Evolutionary conservation across 768 basidiomycete genomes (phyloP), one percentile per base, ranked within the genome.

Genomic region (Gautieria morchelliformis): DNA sequence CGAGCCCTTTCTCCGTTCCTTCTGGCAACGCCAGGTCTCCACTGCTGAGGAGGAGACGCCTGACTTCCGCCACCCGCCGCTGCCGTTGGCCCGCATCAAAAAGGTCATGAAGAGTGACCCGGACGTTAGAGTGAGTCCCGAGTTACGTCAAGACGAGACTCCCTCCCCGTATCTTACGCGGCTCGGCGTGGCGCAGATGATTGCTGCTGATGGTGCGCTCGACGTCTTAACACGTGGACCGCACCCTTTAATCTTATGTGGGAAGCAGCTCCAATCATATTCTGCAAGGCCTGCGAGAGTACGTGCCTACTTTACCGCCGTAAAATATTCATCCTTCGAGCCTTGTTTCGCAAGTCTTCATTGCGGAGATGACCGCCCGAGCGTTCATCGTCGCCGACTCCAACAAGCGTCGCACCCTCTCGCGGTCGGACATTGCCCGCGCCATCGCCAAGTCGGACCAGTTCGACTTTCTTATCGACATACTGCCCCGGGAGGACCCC

Each of bases 71-170:
- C 90, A 93, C 66, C 90, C 89, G 1, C 85, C 89, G 6, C 75
- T 98, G 11, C 95, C 95, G 4, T 75, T 99, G 32, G 96, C 96
- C 17, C 76, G 96, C 68, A 96, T 98, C 65, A 98, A 97, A 78
- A 98, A 97, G 70, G 95, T 97, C 58, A 96, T 97, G 91, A 97
- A 98, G 78, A 94, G 88, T 69, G 93, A 93, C 73, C 90, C 92
- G 3, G 92, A 94, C 64, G 92, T 97, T 61, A 93, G 93, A 81
- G 93, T 95, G 67, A 66, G 82, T 67, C 46, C 44, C n/a, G 11
- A 14, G 32, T 15, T 27, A n/a, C 51, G 33, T 11, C 32, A 37
- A 17, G 51, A 44, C 30, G 19, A 19, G 50, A 42, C 52, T 58
- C 53, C 17, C 14, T n/a, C 22, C 35, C 11, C 17, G 30, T 40